Evolutionary conservation across 495 filamentous ascomycete species (phyloP).

Genomic region (Aspergillus sclerotiicarbonarius): DNA sequence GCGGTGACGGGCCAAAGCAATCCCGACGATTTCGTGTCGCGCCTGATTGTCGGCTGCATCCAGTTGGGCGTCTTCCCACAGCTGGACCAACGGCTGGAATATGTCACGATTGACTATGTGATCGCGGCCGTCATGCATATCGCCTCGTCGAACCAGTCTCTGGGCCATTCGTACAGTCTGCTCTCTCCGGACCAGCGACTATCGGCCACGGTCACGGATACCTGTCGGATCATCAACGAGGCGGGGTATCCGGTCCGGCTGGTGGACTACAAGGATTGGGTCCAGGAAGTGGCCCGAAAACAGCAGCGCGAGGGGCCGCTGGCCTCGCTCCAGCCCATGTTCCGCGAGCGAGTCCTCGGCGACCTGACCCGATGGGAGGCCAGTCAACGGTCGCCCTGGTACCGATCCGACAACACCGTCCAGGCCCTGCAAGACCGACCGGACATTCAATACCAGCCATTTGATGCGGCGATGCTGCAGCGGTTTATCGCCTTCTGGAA

Average conservation of each 20-base stretch:
- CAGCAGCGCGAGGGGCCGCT: conserved; percentile 1
- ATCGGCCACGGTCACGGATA: conserved; percentile 8
- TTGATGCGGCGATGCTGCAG: neutral
- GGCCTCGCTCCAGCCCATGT: conserved; percentile 13
- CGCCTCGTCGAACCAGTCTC: conserved; percentile 1
- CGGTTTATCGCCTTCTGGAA: conserved; percentile 7
- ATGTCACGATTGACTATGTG: conserved; percentile 21
- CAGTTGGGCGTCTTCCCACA: conserved; percentile 18
- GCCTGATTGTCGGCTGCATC: conserved; percentile 21
- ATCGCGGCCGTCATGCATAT: conserved; percentile 18
- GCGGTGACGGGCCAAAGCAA: conserved; percentile 17
- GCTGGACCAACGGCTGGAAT: conserved; percentile 14
- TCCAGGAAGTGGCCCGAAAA: neutral
- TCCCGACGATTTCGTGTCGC: conserved; percentile 26
- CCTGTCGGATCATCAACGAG: conserved; percentile 14
- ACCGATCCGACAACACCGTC: conserved; percentile 5
- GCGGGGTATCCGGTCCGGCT: conserved; percentile 10
- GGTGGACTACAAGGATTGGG: conserved; percentile 15
- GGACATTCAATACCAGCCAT: conserved; percentile 2
- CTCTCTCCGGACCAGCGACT: conserved; percentile 1
- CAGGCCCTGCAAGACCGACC: conserved; percentile 3
- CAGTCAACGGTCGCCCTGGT: conserved; percentile 8
- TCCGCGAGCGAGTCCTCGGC: conserved; percentile 11
- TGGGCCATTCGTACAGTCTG: conserved; percentile 13
- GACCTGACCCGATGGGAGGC: conserved; percentile 9